Conservation (phyloP, 805 yeast genomes). For the Kazachstania psychrophila region DNA sequence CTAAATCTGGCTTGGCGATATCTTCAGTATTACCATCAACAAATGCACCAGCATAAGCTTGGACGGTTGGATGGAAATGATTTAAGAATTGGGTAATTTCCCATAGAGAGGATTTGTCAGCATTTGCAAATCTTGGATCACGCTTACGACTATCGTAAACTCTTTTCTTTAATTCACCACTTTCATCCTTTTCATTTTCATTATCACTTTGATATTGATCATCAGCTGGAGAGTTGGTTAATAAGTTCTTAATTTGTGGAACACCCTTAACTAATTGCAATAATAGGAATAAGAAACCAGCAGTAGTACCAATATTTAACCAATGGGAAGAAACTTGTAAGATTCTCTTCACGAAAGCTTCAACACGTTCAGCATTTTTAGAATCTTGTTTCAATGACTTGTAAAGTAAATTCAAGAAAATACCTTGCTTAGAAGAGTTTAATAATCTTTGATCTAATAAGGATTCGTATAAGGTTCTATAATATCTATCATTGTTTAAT, state of each 20-base stretch:
- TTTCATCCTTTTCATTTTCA: conserved; percentile 33
- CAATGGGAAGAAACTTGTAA: conserved; percentile 78
- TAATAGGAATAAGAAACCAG: conserved; percentile 73
- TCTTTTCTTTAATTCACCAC: conserved; percentile 22
- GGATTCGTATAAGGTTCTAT: conserved; percentile 82
- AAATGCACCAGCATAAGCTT: conserved; percentile 64
- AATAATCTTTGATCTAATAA: conserved; percentile 75
- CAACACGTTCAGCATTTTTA: conserved; percentile 48
- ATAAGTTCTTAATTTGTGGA: conserved; percentile 60
- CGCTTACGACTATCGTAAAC: conserved; percentile 77
- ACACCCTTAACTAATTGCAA: conserved; percentile 53
- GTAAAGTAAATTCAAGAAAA: conserved; percentile 77
- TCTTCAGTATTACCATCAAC: conserved; percentile 38
- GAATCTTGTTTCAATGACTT: conserved; percentile 71
- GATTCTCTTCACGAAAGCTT: conserved; percentile 86
- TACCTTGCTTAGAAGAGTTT: conserved; percentile 85
- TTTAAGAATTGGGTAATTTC: conserved; percentile 63
- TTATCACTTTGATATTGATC: conserved; percentile 41
- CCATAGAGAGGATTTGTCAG: conserved; percentile 76
- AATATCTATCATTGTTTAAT: conserved; percentile 58
- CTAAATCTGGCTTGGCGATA: conserved; percentile 76
- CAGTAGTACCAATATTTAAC: conserved; percentile 77
- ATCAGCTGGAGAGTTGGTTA: conserved; percentile 45
- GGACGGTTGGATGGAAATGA: conserved; percentile 90
- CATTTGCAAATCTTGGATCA: conserved; percentile 89